These are phyloP conservation scores for Populus euphratica DNA, from an alignment of 345 rosid genomes.

Conservation along the genomic window DNA sequence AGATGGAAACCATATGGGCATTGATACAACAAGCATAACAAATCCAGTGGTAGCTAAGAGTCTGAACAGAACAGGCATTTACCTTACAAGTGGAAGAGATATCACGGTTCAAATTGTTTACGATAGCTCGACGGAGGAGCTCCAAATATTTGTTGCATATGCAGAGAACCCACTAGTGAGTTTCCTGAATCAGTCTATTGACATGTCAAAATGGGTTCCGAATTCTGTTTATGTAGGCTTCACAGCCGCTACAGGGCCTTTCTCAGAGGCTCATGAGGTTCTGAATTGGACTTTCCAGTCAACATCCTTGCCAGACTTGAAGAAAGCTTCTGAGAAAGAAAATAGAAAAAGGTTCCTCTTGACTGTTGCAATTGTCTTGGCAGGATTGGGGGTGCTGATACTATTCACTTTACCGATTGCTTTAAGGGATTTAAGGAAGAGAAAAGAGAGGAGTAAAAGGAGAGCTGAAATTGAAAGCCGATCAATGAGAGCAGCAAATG, in stretches of 20 bases:
- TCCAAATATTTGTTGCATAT: constrained; percentile 29
- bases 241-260: constrained; percentile 34
- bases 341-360: constrained; percentile 1
- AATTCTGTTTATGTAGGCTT: constrained; percentile 32
- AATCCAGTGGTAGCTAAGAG: constrained; percentile 17
- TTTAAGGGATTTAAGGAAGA: constrained; percentile 2
- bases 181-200: constrained; percentile 34
- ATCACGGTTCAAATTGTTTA: constrained; percentile 24
- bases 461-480: constrained; percentile 26
- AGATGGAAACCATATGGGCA: constrained; percentile 34
- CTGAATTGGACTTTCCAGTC: constrained; percentile 27
- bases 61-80: constrained; percentile 29
- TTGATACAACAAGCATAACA: constrained; percentile 28
- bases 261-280: constrained; percentile 29
- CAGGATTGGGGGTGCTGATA: constrained; percentile 6
- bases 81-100: constrained; percentile 38
- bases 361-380: constrained; percentile 4
- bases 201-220: constrained; percentile 24
- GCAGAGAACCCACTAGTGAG: constrained; percentile 22
- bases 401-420: not conserved
- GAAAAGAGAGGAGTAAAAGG: constrained; percentile 1
- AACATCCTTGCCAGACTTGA: not conserved
- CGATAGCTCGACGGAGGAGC: constrained; percentile 13
- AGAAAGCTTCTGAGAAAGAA: not conserved
- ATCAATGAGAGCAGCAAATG: constrained; percentile 33